phyloP scores from a whole-genome alignment of 768 basidiomycete species.

The Suillus brevipes region DNA sequence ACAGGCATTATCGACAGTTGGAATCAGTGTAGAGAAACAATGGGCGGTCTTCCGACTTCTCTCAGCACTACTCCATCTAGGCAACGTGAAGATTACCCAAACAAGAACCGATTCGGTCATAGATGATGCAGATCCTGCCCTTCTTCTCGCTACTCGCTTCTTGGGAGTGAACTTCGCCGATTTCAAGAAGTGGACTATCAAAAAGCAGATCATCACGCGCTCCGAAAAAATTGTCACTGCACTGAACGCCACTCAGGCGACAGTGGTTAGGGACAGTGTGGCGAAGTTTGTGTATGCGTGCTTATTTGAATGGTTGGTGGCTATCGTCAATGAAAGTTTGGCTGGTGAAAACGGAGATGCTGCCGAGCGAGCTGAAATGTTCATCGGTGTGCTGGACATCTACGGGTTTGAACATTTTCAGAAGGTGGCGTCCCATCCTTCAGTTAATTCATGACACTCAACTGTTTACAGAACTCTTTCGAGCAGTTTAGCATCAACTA shows the following conservation, averaged over 20 bases:
- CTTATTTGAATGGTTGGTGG: conserved; percentile 97
- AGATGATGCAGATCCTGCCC: conserved; percentile 78
- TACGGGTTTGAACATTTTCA: conserved; percentile 98
- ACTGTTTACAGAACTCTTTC: conserved; percentile 65
- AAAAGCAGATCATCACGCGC: conserved; percentile 94
- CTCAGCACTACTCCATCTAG: conserved; percentile 93
- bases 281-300: conserved; percentile 99
- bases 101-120: conserved; percentile 80
- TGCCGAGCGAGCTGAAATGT: conserved; percentile 90
- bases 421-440: conserved; percentile 51
- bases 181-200: conserved; percentile 98
- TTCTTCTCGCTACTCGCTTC: conserved; percentile 83
- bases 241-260: conserved; percentile 85
- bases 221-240: conserved; percentile 93
- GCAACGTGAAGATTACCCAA: conserved; percentile 90
- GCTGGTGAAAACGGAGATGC: conserved; percentile 94
- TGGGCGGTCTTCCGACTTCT: conserved; percentile 97
- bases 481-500: conserved; percentile 99
- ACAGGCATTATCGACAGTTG: conserved; percentile 93
- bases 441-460: conserved; percentile 9
- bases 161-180: conserved; percentile 87
- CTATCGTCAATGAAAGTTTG: conserved; percentile 95
- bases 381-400: conserved; percentile 98
- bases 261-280: conserved; percentile 92
- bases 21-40: conserved; percentile 96